These are phyloP conservation scores for Globisporangium iwayamae DNA, from an alignment of 352 stramenopile genomes.

Conservation along the genomic window DNA sequence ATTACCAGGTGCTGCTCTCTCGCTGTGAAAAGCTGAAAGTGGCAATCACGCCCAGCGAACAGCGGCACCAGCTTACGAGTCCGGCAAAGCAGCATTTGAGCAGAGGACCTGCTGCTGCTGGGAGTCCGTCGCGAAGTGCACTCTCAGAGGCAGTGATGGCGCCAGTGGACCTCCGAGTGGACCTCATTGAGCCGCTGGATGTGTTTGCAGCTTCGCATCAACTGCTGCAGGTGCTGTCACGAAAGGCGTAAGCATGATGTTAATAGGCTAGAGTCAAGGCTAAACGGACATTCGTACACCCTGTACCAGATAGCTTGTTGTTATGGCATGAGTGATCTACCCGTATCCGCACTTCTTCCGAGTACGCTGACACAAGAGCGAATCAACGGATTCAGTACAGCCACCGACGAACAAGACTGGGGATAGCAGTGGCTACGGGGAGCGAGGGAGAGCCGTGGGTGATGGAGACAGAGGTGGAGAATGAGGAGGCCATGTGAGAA, in stretches of 20 bases:
- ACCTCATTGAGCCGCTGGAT: conserved; percentile 34
- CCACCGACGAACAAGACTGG: too few species aligned
- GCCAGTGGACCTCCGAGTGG: conserved; percentile 26
- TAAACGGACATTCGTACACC: too few species aligned
- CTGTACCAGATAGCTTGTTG: too few species aligned
- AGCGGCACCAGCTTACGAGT: background rate
- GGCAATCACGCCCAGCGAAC: background rate
- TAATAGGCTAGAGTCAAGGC: too few species aligned
- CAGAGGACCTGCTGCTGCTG: background rate
- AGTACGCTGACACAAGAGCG: too few species aligned
- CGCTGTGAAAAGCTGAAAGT: conserved; percentile 29
- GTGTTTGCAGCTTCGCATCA: conserved; percentile 20
- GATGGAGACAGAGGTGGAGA: too few species aligned
- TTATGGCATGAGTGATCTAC: too few species aligned
- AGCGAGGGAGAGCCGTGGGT: too few species aligned
- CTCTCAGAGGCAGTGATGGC: background rate
- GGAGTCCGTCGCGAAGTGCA: background rate
- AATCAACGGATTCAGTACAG: too few species aligned
- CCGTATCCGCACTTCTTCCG: too few species aligned
- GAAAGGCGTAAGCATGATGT: background rate
- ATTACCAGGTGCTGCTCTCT: conserved; percentile 42
- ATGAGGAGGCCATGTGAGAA: too few species aligned
- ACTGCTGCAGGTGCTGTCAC: conserved; percentile 1
- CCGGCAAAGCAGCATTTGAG: background rate
- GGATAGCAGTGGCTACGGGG: too few species aligned